Evolutionary conservation across 441 rosid genomes (phyloP).

Genomic region (Jatropha multifida): DNA sequence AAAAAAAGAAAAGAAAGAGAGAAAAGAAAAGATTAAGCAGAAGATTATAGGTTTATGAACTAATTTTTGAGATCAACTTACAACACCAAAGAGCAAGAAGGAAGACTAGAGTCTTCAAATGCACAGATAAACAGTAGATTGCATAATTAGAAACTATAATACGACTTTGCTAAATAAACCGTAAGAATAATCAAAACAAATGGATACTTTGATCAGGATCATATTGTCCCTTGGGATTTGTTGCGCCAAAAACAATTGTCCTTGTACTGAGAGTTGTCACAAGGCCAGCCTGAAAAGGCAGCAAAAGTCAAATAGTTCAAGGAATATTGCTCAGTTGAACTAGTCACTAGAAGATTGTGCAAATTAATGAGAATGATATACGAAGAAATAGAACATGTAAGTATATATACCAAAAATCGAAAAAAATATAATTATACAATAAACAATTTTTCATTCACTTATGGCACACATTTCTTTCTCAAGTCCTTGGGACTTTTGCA

Average conservation of each 20-base stretch:
- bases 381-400: neutral
- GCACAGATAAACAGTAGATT: neutral
- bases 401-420: neutral
- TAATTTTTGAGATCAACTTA: constrained; percentile 10
- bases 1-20: neutral
- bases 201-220: constrained; percentile 93
- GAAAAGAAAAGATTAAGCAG: neutral
- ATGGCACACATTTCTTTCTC: neutral
- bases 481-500: neutral
- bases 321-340: neutral
- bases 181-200: constrained; percentile 21
- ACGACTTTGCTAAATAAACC: neutral
- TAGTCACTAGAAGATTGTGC: neutral
- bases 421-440: neutral
- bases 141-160: neutral
- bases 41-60: neutral
- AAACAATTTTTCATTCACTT: neutral
- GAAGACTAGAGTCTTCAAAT: neutral
- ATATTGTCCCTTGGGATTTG: constrained; percentile 98
- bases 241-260: constrained; percentile 92
- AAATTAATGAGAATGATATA: constrained; percentile 4
- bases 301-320: neutral
- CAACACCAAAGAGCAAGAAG: constrained; percentile 4
- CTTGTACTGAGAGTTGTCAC: constrained; percentile 89
- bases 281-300: constrained; percentile 80